These are phyloP conservation scores for Melaleuca alternifolia DNA, from an alignment of 345 rosid species.

Conservation along the genomic window DNA sequence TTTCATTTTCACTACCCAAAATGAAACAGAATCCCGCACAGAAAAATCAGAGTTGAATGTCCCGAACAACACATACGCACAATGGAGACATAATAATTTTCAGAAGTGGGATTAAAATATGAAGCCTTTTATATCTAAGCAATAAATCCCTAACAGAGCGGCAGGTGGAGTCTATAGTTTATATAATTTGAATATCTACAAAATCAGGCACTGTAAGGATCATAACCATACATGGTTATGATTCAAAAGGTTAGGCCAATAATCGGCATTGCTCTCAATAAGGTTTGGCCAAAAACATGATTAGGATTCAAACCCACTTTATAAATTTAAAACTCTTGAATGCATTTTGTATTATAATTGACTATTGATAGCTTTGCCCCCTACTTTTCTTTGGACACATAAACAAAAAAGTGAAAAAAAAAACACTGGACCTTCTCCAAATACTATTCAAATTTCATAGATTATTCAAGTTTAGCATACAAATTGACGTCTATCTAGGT, in stretches of 20 bases:
- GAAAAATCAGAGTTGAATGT: background rate
- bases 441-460: background rate
- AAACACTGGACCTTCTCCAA: background rate
- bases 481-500: background rate
- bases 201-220: background rate
- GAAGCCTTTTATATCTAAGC: background rate
- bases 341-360: background rate
- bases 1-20: background rate
- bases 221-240: too few relatives aligned
- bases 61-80: background rate
- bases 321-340: background rate
- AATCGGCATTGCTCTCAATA: too few relatives aligned
- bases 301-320: background rate
- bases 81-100: background rate
- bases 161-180: background rate
- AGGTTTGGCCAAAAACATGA: too few relatives aligned
- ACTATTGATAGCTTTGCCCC: background rate
- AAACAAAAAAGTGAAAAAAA: background rate
- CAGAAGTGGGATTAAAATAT: background rate
- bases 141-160: background rate
- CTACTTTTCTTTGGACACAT: background rate
- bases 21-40: background rate
- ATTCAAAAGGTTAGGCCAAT: too few relatives aligned
- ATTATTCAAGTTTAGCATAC: background rate
- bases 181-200: background rate